A percentile compares a stretch with the other conserved stretches of the same genome.
Conservation (phyloP, 768 basidiomycete genomes). For the Lentinula detonsa region DNA sequence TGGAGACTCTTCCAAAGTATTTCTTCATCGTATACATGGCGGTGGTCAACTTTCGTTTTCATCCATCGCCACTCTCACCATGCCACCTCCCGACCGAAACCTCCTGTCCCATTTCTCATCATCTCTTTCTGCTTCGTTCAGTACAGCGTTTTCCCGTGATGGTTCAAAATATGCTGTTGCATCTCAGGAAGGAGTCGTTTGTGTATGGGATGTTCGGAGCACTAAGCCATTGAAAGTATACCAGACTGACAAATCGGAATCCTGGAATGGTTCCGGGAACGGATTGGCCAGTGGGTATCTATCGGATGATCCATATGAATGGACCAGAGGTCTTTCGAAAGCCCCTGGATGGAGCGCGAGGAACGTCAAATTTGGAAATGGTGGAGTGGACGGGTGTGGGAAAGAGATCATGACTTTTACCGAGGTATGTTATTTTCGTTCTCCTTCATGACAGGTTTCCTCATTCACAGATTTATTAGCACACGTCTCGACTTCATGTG, state of each 20-base stretch:
- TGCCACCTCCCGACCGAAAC: slow-evolving; percentile 50
- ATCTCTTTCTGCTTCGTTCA: slow-evolving; percentile 67
- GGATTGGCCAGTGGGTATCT: slow-evolving; percentile 27
- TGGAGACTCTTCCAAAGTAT: slow-evolving; percentile 85
- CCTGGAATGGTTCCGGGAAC: background rate
- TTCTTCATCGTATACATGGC: slow-evolving; percentile 72
- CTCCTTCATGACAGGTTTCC: background rate
- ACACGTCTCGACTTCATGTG: slow-evolving; percentile 76
- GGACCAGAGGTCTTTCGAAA: slow-evolving; percentile 47
- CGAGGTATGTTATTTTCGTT: slow-evolving; percentile 46
- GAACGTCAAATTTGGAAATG: slow-evolving; percentile 78
- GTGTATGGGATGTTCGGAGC: slow-evolving; percentile 79
- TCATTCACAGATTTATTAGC: slow-evolving; percentile 36
- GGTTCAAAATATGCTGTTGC: slow-evolving; percentile 79
- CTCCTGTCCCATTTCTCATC: slow-evolving; percentile 30
- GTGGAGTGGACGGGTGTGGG: slow-evolving; percentile 41
- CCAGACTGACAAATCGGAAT: slow-evolving; percentile 42
- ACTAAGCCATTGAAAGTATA: slow-evolving; percentile 64
- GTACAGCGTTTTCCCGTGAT: slow-evolving; percentile 70
- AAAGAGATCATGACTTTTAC: slow-evolving; percentile 86
- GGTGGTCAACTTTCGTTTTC: slow-evolving; percentile 56
- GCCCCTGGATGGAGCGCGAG: slow-evolving; percentile 83
- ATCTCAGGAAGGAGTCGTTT: slow-evolving; percentile 75
- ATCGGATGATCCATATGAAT: slow-evolving; percentile 63
- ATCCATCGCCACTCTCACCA: slow-evolving; percentile 60